Conservation (phyloP, 345 rosid species). For the Populus simonii region DNA sequence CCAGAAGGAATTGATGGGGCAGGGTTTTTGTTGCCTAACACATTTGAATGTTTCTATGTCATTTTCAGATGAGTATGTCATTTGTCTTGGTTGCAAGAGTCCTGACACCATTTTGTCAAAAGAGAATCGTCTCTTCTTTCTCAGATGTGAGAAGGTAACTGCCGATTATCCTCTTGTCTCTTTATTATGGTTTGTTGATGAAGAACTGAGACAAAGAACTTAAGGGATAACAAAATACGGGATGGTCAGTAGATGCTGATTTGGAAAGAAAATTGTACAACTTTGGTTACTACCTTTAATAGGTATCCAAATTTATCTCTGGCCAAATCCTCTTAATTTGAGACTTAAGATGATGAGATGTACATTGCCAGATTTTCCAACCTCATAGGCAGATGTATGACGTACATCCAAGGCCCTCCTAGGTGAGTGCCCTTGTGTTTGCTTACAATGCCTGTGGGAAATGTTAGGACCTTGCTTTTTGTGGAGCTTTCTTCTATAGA, state of each 20-base stretch:
- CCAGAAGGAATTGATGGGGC: not conserved
- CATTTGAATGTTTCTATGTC: not conserved
- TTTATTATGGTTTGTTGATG: not conserved
- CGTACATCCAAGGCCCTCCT: not conserved
- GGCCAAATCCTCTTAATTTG: not conserved
- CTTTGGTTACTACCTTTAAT: not conserved
- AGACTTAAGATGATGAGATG: not conserved
- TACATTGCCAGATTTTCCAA: not conserved
- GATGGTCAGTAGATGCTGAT: not conserved
- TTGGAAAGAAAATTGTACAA: not conserved
- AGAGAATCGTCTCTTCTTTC: slow-evolving; percentile 39
- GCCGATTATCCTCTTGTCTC: not conserved
- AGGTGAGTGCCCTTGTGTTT: not conserved
- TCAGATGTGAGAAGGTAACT: slow-evolving; percentile 37
- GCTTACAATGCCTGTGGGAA: not conserved
- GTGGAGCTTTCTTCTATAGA: not conserved
- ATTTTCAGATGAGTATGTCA: slow-evolving; percentile 38
- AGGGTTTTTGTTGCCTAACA: not conserved
- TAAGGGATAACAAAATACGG: not conserved
- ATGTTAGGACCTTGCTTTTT: not conserved
- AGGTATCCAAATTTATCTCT: not conserved
- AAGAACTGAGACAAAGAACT: not conserved
- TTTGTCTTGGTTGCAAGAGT: slow-evolving; percentile 39
- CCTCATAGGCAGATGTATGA: not conserved
- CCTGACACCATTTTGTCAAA: slow-evolving; percentile 38